Conservation (phyloP, 345 rosid genomes). For the Eucalyptus cloeziana region DNA sequence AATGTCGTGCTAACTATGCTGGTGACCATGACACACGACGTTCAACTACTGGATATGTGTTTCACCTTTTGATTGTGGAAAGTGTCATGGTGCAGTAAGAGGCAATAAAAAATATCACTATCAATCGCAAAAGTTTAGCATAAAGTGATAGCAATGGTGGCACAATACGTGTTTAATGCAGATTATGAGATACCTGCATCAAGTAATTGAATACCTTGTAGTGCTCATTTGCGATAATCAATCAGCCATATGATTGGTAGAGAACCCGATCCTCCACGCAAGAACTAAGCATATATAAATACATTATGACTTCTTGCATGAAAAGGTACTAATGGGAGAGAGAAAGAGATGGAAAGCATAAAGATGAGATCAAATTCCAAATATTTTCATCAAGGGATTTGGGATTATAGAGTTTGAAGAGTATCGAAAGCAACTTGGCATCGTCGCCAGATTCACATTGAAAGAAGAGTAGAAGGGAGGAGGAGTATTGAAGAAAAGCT, state of each 20-base stretch:
- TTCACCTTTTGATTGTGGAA: background rate
- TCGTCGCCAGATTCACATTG: background rate
- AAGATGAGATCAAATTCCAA: background rate
- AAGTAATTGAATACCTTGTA: background rate
- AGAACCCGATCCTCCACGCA: background rate
- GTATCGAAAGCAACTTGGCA: background rate
- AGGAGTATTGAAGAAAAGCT: background rate
- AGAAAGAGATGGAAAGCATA: background rate
- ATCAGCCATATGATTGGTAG: background rate
- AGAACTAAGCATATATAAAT: background rate
- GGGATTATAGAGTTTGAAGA: background rate
- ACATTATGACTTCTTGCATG: background rate
- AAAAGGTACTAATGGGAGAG: background rate
- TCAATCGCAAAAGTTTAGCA: background rate
- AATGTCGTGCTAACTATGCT: background rate
- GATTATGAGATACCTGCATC: no score
- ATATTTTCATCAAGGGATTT: background rate
- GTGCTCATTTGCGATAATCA: background rate
- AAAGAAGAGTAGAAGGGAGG: background rate
- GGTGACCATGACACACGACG: background rate
- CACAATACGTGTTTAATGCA: background rate
- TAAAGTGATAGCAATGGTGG: background rate
- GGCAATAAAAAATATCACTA: background rate
- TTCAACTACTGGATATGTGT: background rate
- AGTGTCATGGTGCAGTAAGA: background rate